Conservation (phyloP, 73 alveolate species). For the Paramecium pentaurelia region DNA sequence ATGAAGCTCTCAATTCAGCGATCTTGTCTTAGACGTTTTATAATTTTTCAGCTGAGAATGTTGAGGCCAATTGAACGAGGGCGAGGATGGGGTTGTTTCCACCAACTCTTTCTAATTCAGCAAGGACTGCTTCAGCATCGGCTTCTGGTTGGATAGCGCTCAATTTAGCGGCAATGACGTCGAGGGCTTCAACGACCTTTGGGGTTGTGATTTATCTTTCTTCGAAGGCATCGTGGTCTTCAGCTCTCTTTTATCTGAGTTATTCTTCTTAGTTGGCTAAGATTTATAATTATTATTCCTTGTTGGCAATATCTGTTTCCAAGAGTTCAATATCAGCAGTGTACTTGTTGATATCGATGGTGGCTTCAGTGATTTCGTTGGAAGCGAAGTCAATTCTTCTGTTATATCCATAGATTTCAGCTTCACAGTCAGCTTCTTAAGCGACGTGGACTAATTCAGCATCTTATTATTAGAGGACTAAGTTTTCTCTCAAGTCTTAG, state of each 20-base stretch:
- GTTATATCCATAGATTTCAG: constrained; percentile 39
- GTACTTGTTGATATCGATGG: constrained; percentile 7
- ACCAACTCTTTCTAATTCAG: constrained; percentile 22
- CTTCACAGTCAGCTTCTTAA: constrained; percentile 28
- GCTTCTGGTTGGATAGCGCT: constrained; percentile 55
- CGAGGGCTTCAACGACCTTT: constrained; percentile 53
- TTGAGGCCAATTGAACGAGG: constrained; percentile 31
- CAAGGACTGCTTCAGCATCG: constrained; percentile 50
- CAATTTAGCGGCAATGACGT: constrained; percentile 45
- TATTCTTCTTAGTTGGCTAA: constrained; percentile 21
- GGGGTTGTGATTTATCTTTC: constrained; percentile 22
- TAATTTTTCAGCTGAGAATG: constrained; percentile 49
- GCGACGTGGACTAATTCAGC: constrained; percentile 39
- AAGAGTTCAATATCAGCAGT: background rate
- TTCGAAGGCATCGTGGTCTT: constrained; percentile 35
- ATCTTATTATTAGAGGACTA: constrained; percentile 43
- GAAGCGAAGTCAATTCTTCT: constrained; percentile 53
- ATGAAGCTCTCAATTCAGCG: constrained; percentile 41
- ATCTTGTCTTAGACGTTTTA: constrained; percentile 42
- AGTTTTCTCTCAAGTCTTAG: constrained; percentile 42
- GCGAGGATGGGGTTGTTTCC: constrained; percentile 45
- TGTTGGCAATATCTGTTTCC: constrained; percentile 11
- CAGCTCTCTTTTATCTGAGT: constrained; percentile 45
- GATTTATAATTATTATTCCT: background rate
- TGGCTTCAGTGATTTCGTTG: constrained; percentile 54